Percentiles rank a stretch among this genome's conserved stretches.
phyloP scores from a whole-genome alignment of 148 eudicot species.

The Polygonum aviculare region DNA sequence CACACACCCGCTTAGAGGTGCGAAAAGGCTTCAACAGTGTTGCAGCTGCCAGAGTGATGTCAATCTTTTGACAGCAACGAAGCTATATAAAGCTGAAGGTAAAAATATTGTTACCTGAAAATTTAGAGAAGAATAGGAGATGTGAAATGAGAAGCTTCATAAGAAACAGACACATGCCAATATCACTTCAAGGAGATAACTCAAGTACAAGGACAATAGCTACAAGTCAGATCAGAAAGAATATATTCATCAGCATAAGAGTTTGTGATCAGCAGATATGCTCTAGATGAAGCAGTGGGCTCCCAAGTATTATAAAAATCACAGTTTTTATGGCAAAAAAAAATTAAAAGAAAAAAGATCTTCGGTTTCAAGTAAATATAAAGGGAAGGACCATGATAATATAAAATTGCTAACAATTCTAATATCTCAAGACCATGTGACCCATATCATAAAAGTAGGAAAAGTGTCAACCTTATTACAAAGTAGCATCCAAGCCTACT shows the following conservation, averaged over 20 bases:
- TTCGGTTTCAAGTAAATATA: background rate
- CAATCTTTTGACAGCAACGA: constrained; percentile 27
- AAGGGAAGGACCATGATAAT: background rate
- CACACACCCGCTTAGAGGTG: constrained; percentile 92
- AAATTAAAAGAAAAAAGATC: background rate
- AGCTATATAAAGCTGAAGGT: constrained; percentile 19
- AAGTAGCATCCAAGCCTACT: background rate
- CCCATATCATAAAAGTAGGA: background rate
- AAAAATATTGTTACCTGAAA: constrained; percentile 33
- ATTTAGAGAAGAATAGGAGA: background rate
- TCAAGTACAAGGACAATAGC: background rate
- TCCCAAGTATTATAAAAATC: background rate
- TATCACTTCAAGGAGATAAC: background rate
- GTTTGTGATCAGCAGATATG: background rate
- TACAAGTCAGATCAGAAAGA: background rate
- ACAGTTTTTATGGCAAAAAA: background rate
- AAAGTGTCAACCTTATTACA: background rate
- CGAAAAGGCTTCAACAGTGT: constrained; percentile 52
- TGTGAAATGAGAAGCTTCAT: background rate
- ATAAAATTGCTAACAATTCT: background rate
- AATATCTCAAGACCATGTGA: background rate
- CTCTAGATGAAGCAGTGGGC: background rate
- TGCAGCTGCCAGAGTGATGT: constrained; percentile 96
- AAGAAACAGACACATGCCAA: background rate
- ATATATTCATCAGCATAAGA: background rate